These are phyloP conservation scores for Penicillium longicatenatum DNA, from an alignment of 495 filamentous ascomycete genomes.

Conservation along the genomic window DNA sequence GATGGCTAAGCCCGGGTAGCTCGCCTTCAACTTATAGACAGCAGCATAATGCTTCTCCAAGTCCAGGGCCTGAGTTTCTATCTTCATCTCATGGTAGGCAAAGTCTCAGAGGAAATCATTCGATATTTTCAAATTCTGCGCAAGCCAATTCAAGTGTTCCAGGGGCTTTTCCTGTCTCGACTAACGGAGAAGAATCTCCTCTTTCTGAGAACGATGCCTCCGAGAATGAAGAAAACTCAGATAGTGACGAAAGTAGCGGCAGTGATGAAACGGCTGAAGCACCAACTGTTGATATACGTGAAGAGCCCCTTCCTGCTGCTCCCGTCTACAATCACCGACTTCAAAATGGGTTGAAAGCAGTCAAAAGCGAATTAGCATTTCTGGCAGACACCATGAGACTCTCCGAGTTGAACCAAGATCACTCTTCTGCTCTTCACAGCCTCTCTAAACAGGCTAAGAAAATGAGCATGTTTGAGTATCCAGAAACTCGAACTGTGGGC, in stretches of 20 bases:
- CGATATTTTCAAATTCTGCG: too few relatives aligned
- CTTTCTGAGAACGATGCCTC: too few relatives aligned
- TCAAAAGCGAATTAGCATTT: conserved; percentile 16
- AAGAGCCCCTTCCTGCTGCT: conserved; percentile 18
- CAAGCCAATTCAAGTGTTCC: too few relatives aligned
- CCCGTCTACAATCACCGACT: conserved; percentile 22
- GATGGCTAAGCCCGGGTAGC: too few relatives aligned
- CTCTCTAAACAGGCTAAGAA: background rate
- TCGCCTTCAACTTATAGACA: conserved; percentile 9
- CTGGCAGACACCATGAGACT: conserved; percentile 14
- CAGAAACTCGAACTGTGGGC: conserved; percentile 26
- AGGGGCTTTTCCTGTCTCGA: too few relatives aligned
- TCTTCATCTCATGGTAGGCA: background rate
- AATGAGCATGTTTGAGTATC: conserved; percentile 22
- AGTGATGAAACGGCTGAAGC: background rate
- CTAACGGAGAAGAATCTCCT: too few relatives aligned
- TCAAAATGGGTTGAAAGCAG: conserved; percentile 17
- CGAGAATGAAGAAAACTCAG: background rate
- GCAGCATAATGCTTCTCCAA: conserved; percentile 14
- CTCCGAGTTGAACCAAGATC: conserved; percentile 9
- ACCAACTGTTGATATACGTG: background rate
- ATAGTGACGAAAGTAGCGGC: background rate
- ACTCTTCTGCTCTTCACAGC: conserved; percentile 4
- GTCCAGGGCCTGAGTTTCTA: background rate
- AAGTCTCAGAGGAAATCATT: background rate